Base-by-base conservation (phyloP, 1,139 yeast species). In the Yamadazyma friedrichii region DNA sequence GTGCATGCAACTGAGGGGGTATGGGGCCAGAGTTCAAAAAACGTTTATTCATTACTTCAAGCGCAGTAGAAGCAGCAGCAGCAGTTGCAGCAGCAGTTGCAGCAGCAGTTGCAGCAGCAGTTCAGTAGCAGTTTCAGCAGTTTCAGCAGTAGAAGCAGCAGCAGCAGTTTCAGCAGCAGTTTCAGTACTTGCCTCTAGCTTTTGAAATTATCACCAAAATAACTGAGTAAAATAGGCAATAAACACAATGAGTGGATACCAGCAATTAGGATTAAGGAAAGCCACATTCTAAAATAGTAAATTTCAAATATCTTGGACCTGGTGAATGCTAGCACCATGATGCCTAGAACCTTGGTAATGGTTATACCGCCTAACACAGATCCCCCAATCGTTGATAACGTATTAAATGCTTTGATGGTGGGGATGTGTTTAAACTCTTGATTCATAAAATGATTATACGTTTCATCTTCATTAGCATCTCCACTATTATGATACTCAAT, bases 251-350 rank as follows among this genome's bases (percentile, higher is more conserved):
- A 79, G 57, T 91, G 97, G 1, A 84, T 50, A 0, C 91, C 82
- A 1, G 96, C 95, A 40, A 87, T 70, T 2, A 84, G 50, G 9
- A 93, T 84, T 48, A 93, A 70, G 1, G 88, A 70, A n/a, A 87
- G 67, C 98, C 98, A 93, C 97, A 93, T 89, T 46, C 96, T 66
- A 71, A 93, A 93, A 58, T 93, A 93, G 60, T 88, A 93, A 1
- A 93, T 79, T 49, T 89, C 95, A 59, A 91, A 93, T 28, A 93
- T 91, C 61, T 85, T 82, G 26, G 95, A 86, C 45, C 78, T 68
- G 0, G 98, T 88, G 57, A 89, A 89, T 5, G 95, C 95, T 35
- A 93, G 68, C 6, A 93, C 96, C 22, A 76, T 64, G 1, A 93
- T 89, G 1, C 98, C 98, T 48, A 93, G 82, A 32, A 91, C 64